These are phyloP conservation scores for Aurinia saxatilis DNA, from an alignment of 345 rosid species.

Conservation along the genomic window DNA sequence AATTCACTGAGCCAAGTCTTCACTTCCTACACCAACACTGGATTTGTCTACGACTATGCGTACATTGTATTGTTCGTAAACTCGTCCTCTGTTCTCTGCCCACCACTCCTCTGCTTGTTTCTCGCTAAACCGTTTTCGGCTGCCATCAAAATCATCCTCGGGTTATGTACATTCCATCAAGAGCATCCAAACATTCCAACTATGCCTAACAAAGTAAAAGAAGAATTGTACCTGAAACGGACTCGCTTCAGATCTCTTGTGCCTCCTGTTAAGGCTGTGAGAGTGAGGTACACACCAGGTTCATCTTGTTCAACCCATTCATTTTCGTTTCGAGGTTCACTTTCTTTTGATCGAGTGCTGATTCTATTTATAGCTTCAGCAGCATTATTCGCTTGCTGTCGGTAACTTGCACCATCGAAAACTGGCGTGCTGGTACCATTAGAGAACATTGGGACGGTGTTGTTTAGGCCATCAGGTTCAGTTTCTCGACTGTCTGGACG, in stretches of 20 bases:
- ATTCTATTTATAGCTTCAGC: conserved; percentile 49
- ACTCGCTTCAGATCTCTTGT: conserved; percentile 91
- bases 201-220: background rate
- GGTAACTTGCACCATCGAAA: conserved; percentile 32
- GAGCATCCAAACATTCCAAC: background rate
- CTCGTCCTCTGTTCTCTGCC: conserved; percentile 88
- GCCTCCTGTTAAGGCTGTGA: conserved; percentile 71
- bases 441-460: conserved; percentile 31
- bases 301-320: conserved; percentile 99
- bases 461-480: conserved; percentile 38
- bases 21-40: conserved; percentile 69
- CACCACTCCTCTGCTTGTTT: conserved; percentile 98
- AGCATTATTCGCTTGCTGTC: conserved; percentile 35
- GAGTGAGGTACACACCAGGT: conserved; percentile 94
- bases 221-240: conserved; percentile 73
- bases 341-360: conserved; percentile 55
- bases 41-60: conserved; percentile 65
- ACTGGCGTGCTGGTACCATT: conserved; percentile 45
- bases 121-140: conserved; percentile 91
- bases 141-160: conserved; percentile 31
- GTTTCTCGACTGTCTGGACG: conserved; percentile 42
- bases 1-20: conserved; percentile 54
- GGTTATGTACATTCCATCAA: background rate
- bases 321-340: conserved; percentile 28
- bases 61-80: conserved; percentile 83